Evolutionary conservation across 139 green algal species (phyloP), one percentile per base, ranked within the genome.

Genomic region (Trebouxia sp.): DNA sequence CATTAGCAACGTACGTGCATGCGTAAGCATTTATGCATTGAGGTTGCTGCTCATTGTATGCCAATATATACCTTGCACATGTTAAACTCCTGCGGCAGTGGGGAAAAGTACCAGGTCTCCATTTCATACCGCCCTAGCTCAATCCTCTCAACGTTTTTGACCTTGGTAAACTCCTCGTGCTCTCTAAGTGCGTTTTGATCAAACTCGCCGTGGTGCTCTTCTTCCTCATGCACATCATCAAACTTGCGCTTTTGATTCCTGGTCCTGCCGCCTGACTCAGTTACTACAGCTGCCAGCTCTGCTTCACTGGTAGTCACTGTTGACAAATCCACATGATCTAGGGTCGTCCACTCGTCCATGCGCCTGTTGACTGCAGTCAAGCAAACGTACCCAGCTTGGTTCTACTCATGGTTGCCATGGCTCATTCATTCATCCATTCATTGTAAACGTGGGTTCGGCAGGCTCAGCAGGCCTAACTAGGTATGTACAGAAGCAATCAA

Each of bases 341-440:
- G 67, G 5, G 81, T 66, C n/a, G 96, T 91, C 94, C 94, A 98
- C 80, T 97, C 94, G 75, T 97, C 93, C 50, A 97, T 83, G 14
- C 94, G 88, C 77, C 94, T 95, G 83, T 97, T 92, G 38, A 84
- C 70, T 80, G 37, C 76, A 50, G 5, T 24, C 10, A 7, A 58
- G 32, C 41, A 77, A 72, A 22, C 47, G n/a, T n/a, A n/a, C n/a
- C n/a, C n/a, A n/a, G n/a, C n/a, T n/a, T n/a, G n/a, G n/a, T n/a
- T n/a, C n/a, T n/a, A n/a, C n/a, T n/a, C n/a, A n/a, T n/a, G n/a
- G n/a, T n/a, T n/a, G n/a, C n/a, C n/a, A n/a, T n/a, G n/a, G n/a
- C n/a, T n/a, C n/a, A n/a, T n/a, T n/a, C n/a, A n/a, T n/a, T n/a
- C n/a, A n/a, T n/a, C n/a, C n/a, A n/a, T n/a, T n/a, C n/a, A n/a